phyloP scores from a whole-genome alignment of 805 yeast genomes.

The Starmerella floricola region DNA sequence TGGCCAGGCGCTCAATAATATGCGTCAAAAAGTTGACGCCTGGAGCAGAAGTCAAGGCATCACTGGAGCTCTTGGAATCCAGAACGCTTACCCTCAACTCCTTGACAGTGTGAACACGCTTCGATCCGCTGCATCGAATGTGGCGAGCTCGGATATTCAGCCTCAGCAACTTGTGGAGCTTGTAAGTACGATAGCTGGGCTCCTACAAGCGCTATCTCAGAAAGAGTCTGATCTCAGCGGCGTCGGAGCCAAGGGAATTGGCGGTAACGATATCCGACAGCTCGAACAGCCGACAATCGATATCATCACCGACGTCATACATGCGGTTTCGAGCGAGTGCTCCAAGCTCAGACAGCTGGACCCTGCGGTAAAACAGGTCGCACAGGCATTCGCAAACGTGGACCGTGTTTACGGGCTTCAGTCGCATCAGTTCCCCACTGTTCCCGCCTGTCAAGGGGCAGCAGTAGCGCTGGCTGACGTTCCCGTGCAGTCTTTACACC shows the following conservation, averaged over 20 bases:
- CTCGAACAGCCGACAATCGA: slow-evolving; percentile 18
- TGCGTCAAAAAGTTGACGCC: neutral
- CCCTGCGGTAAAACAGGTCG: neutral
- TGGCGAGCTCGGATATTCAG: neutral
- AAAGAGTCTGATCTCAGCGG: slow-evolving; percentile 2
- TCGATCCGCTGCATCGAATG: slow-evolving; percentile 2
- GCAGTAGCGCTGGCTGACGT: neutral
- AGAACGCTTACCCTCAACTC: neutral
- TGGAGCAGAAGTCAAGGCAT: slow-evolving; percentile 3
- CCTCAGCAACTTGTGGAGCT: slow-evolving; percentile 1
- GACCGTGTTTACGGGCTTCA: slow-evolving; percentile 1
- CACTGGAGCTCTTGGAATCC: slow-evolving; percentile 4
- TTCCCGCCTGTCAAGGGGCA: neutral
- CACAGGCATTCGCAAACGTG: slow-evolving; percentile 2
- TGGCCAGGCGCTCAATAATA: neutral
- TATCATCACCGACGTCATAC: slow-evolving; percentile 14
- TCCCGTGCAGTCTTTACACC: neutral
- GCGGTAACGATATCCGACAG: slow-evolving; percentile 10
- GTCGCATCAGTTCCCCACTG: slow-evolving; percentile 1
- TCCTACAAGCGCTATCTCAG: neutral
- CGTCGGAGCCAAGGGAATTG: slow-evolving; percentile 1
- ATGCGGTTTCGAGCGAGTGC: slow-evolving; percentile 5
- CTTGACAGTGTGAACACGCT: neutral
- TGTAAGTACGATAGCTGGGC: neutral
- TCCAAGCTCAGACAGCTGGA: neutral